These are phyloP conservation scores for Schizopora paradoxa DNA, from an alignment of 1,284 basidiomycete species.

Conservation along the genomic window DNA sequence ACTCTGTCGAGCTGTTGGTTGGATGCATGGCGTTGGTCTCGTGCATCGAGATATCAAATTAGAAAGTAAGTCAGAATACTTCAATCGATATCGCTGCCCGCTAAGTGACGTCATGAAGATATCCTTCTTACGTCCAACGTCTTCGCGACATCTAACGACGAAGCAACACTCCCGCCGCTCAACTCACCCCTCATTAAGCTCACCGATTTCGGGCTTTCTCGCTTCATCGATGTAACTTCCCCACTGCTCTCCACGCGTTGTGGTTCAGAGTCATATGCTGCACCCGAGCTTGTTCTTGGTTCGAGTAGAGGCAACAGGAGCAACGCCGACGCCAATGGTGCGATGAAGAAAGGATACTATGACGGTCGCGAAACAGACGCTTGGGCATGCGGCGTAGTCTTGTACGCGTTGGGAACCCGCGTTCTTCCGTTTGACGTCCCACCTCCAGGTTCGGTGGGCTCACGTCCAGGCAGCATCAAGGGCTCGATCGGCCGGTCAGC, in stretches of 20 bases:
- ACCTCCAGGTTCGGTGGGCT: conserved; percentile 18
- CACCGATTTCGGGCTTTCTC: conserved; percentile 87
- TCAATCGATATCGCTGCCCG: not conserved
- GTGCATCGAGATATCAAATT: conserved; percentile 94
- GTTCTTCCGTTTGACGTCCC: conserved; percentile 56
- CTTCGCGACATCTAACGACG: conserved; percentile 37
- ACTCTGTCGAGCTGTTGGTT: conserved; percentile 75
- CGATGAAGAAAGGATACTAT: conserved; percentile 49
- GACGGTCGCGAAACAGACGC: conserved; percentile 86
- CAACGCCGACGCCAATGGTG: conserved; percentile 5
- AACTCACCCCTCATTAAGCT: conserved; percentile 73
- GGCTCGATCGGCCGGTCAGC: conserved; percentile 8
- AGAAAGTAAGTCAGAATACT: conserved; percentile 62
- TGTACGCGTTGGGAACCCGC: conserved; percentile 71
- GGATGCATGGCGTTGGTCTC: conserved; percentile 85
- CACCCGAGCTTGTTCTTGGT: conserved; percentile 79
- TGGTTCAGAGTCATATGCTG: conserved; percentile 88
- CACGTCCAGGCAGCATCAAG: conserved; percentile 19
- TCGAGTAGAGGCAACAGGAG: conserved; percentile 18
- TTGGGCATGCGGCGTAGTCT: conserved; percentile 84
- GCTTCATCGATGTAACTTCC: conserved; percentile 70
- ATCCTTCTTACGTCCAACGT: conserved; percentile 53
- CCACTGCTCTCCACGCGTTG: conserved; percentile 83
- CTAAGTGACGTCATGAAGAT: too few relatives aligned
- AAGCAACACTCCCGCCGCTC: conserved; percentile 33